Conservation (phyloP, 805 yeast genomes). For the Wilhelminamyces savonicus region DNA sequence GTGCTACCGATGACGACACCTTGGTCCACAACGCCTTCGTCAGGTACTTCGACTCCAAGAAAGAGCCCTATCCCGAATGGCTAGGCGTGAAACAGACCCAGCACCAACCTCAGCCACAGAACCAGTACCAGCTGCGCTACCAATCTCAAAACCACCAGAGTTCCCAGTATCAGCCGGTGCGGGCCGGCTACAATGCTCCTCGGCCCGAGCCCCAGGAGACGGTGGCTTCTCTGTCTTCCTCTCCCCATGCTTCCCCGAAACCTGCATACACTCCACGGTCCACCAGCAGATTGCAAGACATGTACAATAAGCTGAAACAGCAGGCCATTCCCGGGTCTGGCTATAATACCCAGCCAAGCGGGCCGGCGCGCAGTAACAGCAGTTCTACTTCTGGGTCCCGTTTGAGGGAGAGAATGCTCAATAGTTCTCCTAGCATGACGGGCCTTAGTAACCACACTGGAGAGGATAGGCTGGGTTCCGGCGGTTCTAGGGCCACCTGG, state of each 20-base stretch:
- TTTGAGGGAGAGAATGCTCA: conserved; percentile 23
- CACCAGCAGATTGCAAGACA: conserved; percentile 30
- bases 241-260: background rate
- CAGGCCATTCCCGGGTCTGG: conserved; percentile 30
- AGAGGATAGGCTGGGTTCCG: conserved; percentile 1
- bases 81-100: conserved; percentile 21
- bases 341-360: conserved; percentile 13
- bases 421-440: conserved; percentile 9
- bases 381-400: conserved; percentile 15
- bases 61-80: conserved; percentile 39
- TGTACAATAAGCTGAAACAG: conserved; percentile 35
- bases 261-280: conserved; percentile 4
- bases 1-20: conserved; percentile 30
- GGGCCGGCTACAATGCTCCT: conserved; percentile 13
- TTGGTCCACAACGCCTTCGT: conserved; percentile 39
- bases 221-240: too few species aligned
- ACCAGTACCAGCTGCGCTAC: conserved; percentile 1
- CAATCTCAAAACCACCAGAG: conserved; percentile 7
- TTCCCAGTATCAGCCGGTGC: conserved; percentile 21
- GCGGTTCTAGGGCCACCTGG: conserved; percentile 18
- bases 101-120: background rate
- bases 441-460: conserved; percentile 8
- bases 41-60: conserved; percentile 25
- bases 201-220: conserved; percentile 7
- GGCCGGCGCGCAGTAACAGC: conserved; percentile 17